Evolutionary conservation across 495 filamentous ascomycete genomes (phyloP).

Genomic region (Tetracladium setigerum): DNA sequence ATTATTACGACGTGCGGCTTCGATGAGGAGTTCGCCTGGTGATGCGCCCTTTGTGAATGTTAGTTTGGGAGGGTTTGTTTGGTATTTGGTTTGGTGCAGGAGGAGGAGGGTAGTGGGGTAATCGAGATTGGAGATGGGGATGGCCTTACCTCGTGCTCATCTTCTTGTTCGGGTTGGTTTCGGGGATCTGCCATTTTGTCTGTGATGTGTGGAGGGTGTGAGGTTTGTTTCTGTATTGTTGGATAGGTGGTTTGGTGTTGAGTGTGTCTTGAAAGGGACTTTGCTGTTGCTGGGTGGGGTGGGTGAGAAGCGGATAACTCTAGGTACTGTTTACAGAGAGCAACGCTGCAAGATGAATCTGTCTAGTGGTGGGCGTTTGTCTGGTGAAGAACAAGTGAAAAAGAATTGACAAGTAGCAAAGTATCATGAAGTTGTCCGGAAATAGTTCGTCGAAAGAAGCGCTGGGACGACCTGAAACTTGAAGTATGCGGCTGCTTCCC

Average conservation of each 20-base stretch:
- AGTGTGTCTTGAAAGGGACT: too few species aligned
- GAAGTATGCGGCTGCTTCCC: too few species aligned
- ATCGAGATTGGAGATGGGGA: background rate
- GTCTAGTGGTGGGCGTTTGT: too few species aligned
- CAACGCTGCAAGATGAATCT: too few species aligned
- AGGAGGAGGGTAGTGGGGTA: background rate
- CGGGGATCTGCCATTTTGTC: constrained; percentile 32
- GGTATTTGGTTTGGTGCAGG: background rate
- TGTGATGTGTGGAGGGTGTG: too few species aligned
- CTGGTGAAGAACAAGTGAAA: background rate
- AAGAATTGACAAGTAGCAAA: background rate
- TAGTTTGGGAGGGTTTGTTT: background rate
- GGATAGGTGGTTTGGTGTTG: background rate
- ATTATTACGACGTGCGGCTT: constrained; percentile 91
- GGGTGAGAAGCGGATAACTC: background rate
- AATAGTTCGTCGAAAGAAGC: background rate
- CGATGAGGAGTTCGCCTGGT: constrained; percentile 76
- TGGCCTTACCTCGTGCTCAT: constrained; percentile 32
- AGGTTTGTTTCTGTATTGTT: constrained; percentile 9
- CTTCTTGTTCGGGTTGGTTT: constrained; percentile 23
- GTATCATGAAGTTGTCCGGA: background rate
- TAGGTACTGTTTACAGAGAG: too few species aligned
- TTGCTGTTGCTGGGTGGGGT: constrained; percentile 11
- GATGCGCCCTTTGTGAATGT: constrained; percentile 67
- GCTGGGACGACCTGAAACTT: too few species aligned